A percentile compares a stretch with the other conserved stretches of the same genome.
These are phyloP conservation scores for Fagopyrum esculentum DNA, from an alignment of 148 eudicot genomes.

Conservation along the genomic window DNA sequence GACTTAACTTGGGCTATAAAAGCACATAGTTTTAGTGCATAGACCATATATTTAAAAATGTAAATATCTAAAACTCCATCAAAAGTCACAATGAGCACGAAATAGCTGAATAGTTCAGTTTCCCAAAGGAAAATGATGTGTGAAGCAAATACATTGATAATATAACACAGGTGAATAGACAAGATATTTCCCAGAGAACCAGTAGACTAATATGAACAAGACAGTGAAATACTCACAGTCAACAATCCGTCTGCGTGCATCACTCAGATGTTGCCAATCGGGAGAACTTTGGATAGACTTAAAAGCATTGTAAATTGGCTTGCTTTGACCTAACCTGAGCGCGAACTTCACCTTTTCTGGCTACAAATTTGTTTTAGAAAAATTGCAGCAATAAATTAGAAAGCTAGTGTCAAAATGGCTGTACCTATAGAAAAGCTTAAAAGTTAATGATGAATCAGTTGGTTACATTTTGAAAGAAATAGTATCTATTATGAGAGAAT, in stretches of 20 bases:
- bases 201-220: neutral
- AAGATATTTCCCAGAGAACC: too few species aligned
- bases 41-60: neutral
- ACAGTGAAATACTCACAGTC: constrained; percentile 48
- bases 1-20: constrained; percentile 25
- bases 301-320: constrained; percentile 83
- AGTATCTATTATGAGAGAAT: too few species aligned
- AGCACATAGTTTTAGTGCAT: neutral
- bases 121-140: neutral
- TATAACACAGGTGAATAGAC: too few species aligned
- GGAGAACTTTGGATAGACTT: constrained; percentile 76
- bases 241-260: constrained; percentile 83
- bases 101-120: neutral
- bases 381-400: too few species aligned
- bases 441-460: too few species aligned
- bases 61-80: neutral
- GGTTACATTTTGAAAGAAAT: too few species aligned
- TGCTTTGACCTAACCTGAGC: constrained; percentile 89
- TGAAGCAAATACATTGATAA: too few species aligned
- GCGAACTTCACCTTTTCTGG: constrained; percentile 92
- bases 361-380: constrained; percentile 25
- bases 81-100: neutral
- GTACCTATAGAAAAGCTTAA: too few species aligned
- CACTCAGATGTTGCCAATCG: constrained; percentile 63
- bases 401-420: too few species aligned